phyloP scores from a whole-genome alignment of 768 basidiomycete species.

The Lactifluus rugatus region DNA sequence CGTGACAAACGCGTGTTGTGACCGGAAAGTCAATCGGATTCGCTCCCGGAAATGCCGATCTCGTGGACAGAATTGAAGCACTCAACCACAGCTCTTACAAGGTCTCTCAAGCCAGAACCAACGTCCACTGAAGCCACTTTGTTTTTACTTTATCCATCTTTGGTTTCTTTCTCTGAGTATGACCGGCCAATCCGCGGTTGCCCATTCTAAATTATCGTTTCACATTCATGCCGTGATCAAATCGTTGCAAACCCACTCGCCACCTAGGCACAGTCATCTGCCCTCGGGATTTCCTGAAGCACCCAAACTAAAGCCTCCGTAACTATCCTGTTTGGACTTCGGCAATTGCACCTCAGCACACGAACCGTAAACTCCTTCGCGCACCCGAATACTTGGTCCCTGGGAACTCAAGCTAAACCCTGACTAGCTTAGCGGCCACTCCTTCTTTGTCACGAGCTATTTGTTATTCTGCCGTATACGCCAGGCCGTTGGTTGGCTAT shows the following conservation, averaged over 20 bases:
- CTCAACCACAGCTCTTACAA: too few relatives aligned
- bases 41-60: constrained; percentile 1
- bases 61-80: not conserved
- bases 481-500: not conserved
- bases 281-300: not conserved
- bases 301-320: not conserved
- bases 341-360: not conserved
- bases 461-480: constrained; percentile 8
- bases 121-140: not conserved
- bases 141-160: not conserved
- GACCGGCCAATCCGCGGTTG: not conserved
- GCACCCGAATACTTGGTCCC: not conserved
- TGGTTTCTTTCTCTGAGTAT: not conserved
- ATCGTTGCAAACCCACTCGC: not conserved
- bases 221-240: not conserved
- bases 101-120: not conserved
- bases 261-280: not conserved
- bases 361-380: not conserved
- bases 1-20: constrained; percentile 10
- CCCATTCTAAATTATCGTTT: not conserved
- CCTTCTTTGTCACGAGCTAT: not conserved
- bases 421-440: not conserved
- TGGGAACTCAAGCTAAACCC: not conserved
- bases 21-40: not conserved
- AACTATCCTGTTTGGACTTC: not conserved